Percentiles rank a stretch among this genome's conserved stretches.
phyloP scores from a whole-genome alignment of 371 early-diverging fungal species.

The Apophysomyces trapeziformis region DNA sequence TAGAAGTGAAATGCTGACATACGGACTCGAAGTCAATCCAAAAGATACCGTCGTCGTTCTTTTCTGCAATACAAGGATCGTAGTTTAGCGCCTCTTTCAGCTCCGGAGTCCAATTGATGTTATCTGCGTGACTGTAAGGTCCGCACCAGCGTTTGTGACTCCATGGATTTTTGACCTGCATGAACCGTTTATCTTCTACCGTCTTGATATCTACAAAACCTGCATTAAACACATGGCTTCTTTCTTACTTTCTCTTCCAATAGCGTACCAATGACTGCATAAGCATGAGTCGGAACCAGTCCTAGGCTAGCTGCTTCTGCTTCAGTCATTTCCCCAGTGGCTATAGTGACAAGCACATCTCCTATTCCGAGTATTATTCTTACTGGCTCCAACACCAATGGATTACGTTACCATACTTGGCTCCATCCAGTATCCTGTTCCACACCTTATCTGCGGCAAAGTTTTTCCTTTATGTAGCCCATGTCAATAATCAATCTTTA shows the following conservation, averaged over 20 bases:
- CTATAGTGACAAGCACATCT: conserved; percentile 64
- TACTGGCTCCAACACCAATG: neutral
- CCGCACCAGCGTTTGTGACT: conserved; percentile 88
- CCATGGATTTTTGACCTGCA: conserved; percentile 92
- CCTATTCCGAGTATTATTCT: conserved; percentile 35
- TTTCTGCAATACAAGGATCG: conserved; percentile 68
- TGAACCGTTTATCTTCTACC: conserved; percentile 32
- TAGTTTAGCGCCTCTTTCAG: conserved; percentile 68
- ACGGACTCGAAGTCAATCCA: conserved; percentile 90
- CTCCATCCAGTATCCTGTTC: conserved; percentile 72
- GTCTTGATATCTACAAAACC: conserved; percentile 35
- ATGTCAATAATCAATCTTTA: neutral
- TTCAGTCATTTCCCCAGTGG: conserved; percentile 76
- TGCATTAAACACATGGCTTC: neutral
- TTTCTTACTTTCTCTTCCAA: neutral
- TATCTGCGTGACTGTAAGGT: conserved; percentile 77
- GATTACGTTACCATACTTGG: conserved; percentile 61
- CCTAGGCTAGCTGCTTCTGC: conserved; percentile 72
- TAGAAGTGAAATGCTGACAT: conserved; percentile 76
- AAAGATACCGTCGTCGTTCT: conserved; percentile 80
- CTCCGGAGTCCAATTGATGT: conserved; percentile 71
- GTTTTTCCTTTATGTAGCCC: conserved; percentile 36
- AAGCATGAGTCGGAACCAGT: conserved; percentile 87
- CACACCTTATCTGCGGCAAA: conserved; percentile 74
- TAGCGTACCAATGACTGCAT: conserved; percentile 74